Evolutionary conservation across 768 basidiomycete species (phyloP), one percentile per base, ranked within the genome.

Genomic region (Arthromyces matolae): DNA sequence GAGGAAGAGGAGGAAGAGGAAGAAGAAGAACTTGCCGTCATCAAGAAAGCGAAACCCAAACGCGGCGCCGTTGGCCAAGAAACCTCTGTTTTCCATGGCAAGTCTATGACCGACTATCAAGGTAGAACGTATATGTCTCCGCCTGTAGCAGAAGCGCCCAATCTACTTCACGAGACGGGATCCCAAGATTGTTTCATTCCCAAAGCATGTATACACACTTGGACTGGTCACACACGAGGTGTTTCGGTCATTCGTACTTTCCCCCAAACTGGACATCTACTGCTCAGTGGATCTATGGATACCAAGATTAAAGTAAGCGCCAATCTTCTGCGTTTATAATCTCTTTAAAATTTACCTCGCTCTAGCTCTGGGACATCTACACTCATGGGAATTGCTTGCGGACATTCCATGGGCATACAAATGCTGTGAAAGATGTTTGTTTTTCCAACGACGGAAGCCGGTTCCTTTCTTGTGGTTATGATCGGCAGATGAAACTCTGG

Each of bases 401-500:
- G 25, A 98, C 96, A 0, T 99, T 98, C 76, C 87, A 94, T 65
- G 96, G 96, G 3, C 96, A 99, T 65, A 81, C 84, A 42, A 93
- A 96, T 60, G 93, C 94, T 22, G 93, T 99, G 55, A 96, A 96
- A 67, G 96, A 99, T 54, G 78, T 99, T 51, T 84, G 84, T 8
- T 99, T 99, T 67, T 93, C 93, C 43, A 97, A 96, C 62, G 89
- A 92, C 54, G 96, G 96, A 1, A 78, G 77, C 28, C 78, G 76
- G 54, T 98, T 99, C 73, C 65, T 99, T 40, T 93, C 90, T 13
- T 95, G 94, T 55, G 86, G 82, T 42, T 98, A 96, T 60, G 96
- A 99, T 66, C 87, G 93, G 42, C 88, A 93, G 64, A 93, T 98
- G 84, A 99, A 99, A 68, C 76, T 97, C 10, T 99, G 96, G 96